Conservation (phyloP, 2,329 filamentous ascomycete genomes). For the Pochonia chlamydosporia region DNA sequence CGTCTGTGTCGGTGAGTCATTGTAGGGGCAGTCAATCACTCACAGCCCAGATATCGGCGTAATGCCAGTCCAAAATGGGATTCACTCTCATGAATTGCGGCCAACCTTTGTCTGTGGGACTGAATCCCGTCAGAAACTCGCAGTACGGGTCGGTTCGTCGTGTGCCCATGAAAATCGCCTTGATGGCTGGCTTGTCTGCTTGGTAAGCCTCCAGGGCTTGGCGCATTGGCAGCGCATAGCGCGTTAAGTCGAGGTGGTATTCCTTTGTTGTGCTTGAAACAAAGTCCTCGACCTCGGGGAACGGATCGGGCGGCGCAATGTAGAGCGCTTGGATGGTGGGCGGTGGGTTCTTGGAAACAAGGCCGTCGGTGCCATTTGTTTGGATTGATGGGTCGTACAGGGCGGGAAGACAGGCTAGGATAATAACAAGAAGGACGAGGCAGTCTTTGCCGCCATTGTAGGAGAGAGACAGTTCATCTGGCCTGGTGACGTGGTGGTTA, state of each 20-base stretch:
- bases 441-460: slow-evolving; percentile 99
- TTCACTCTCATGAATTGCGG: slow-evolving; percentile 89
- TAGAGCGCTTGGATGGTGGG: slow-evolving; percentile 71
- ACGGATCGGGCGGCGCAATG: slow-evolving; percentile 79
- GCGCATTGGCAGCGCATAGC: slow-evolving; percentile 75
- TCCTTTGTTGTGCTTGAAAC: slow-evolving; percentile 58
- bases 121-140: slow-evolving; percentile 70
- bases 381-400: slow-evolving; percentile 17
- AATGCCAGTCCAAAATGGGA: slow-evolving; percentile 96
- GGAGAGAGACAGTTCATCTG: slow-evolving; percentile 76
- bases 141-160: slow-evolving; percentile 90
- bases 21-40: slow-evolving; percentile 28
- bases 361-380: slow-evolving; percentile 9
- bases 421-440: slow-evolving; percentile 82
- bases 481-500: slow-evolving; percentile 37
- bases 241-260: slow-evolving; percentile 72
- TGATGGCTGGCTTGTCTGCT: slow-evolving; percentile 54
- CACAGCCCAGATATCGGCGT: slow-evolving; percentile 89
- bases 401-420: slow-evolving; percentile 59
- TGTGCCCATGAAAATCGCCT: slow-evolving; percentile 58
- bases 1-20: background rate
- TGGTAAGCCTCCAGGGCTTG: slow-evolving; percentile 75
- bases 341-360: slow-evolving; percentile 26
- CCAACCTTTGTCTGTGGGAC: slow-evolving; percentile 84
- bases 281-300: slow-evolving; percentile 80